Base-by-base conservation (phyloP, 306 rosid genomes). In the Chamaecrista fasciculata region DNA sequence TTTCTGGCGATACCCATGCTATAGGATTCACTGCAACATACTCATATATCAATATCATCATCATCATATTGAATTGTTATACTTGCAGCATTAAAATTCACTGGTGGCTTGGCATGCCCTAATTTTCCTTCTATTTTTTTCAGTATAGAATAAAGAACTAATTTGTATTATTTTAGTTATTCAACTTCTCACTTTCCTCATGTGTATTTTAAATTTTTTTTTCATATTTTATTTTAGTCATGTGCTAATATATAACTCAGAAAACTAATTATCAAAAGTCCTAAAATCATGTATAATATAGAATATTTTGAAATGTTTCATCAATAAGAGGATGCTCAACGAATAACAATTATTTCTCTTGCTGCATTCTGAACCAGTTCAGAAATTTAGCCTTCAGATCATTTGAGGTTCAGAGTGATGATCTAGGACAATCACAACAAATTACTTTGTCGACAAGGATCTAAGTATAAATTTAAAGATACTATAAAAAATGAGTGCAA, bases 1-100 rank as follows among this genome's bases (percentile, higher is more conserved):
- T n/a, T n/a, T n/a, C n/a, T n/a, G n/a, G n/a, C n/a, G n/a, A n/a
- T 39, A 69, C 73, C 90, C 90, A 90, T 26, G 94, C 75, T 50
- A 88, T 49, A 61, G 91, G 90, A n/a, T 31, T 34, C 65, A 70
- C 97, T 90, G 91, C 94, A 78, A 48, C 48, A 76, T 31, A 69
- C 26, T 56, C 18, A 26, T 12, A 59, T 59, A 34, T 33, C 4
- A n/a, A n/a, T n/a, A 59, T 31, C 39, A 72, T 8, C 67, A 44
- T 65, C 20, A 63, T 42, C 48, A 66, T 56, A 73, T 26, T 56
- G 64, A 42, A 16, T 8, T 31, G 37, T 6, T 31, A n/a, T 16
- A 58, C 33, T 31, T 2, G 26, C 25, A 58, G 52, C 71, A 46
- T 21, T 9, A 70, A 70, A 70, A 52, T 60, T 19, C 56, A 56